These are phyloP conservation scores for Ganoderma multipileum DNA, from an alignment of 1,284 basidiomycete genomes.

Conservation along the genomic window DNA sequence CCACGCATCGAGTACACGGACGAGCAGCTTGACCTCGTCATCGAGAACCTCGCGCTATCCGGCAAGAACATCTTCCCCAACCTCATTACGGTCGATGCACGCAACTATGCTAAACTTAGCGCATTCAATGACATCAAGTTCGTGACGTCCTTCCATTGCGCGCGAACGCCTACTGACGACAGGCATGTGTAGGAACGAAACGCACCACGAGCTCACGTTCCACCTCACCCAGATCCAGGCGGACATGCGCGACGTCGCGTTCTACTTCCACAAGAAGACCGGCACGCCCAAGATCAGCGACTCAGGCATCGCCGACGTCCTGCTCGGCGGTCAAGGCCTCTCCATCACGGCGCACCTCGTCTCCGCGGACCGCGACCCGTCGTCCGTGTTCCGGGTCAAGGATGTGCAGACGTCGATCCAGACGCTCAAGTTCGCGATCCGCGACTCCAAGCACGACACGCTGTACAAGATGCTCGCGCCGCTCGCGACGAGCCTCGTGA, in stretches of 20 bases:
- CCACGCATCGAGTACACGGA: constrained; percentile 94
- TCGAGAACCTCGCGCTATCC: constrained; percentile 93
- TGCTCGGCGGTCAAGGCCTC: constrained; percentile 83
- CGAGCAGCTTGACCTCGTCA: constrained; percentile 84
- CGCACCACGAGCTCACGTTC: constrained; percentile 75
- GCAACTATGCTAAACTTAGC: constrained; percentile 84
- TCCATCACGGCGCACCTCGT: constrained; percentile 70
- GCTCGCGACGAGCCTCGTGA: constrained; percentile 82
- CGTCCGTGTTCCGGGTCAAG: constrained; percentile 82
- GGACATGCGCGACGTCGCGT: constrained; percentile 91
- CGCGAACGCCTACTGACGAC: constrained; percentile 31
- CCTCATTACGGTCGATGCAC: constrained; percentile 80
- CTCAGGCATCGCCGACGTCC: constrained; percentile 89
- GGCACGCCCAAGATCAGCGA: constrained; percentile 86
- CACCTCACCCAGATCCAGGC: constrained; percentile 89
- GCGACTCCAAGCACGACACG: constrained; percentile 91
- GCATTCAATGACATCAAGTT: constrained; percentile 65
- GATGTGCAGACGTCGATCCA: constrained; percentile 82
- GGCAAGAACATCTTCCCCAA: constrained; percentile 86
- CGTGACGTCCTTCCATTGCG: not conserved
- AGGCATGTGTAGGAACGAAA: constrained; percentile 50
- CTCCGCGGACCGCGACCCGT: constrained; percentile 68
- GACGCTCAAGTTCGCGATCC: constrained; percentile 89
- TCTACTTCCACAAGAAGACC: constrained; percentile 83
- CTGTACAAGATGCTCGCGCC: constrained; percentile 86